These are phyloP conservation scores for Eutrema yunnanense DNA, from an alignment of 345 rosid species.

Conservation along the genomic window DNA sequence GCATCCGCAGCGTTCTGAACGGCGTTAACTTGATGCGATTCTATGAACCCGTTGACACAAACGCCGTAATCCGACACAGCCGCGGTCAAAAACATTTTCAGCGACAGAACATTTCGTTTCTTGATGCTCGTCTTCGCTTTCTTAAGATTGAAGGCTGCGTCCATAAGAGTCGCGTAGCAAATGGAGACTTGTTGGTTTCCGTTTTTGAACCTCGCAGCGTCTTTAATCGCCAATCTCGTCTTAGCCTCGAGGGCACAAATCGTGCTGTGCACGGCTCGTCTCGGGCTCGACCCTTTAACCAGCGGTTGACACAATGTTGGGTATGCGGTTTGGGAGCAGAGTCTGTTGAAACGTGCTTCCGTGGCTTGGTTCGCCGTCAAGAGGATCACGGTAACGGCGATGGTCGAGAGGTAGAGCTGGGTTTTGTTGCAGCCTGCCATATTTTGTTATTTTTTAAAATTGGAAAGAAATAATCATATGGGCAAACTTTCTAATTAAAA, in stretches of 20 bases:
- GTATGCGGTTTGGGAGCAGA: conserved; percentile 23
- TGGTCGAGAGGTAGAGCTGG: not conserved
- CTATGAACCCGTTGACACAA: conserved; percentile 17
- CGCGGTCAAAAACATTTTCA: conserved; percentile 18
- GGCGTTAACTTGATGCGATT: conserved; percentile 14
- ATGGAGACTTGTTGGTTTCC: not conserved
- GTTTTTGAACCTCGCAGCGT: not conserved
- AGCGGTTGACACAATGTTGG: conserved; percentile 18
- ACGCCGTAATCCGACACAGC: conserved; percentile 26
- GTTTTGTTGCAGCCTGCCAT: conserved; percentile 21
- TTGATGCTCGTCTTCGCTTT: conserved; percentile 13
- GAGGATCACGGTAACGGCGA: not conserved
- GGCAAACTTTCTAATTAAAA: not conserved
- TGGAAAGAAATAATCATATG: not conserved
- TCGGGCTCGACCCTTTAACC: conserved; percentile 12
- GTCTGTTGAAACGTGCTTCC: not conserved
- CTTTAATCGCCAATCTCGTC: conserved; percentile 1
- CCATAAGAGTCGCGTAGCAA: conserved; percentile 8
- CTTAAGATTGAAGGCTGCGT: conserved; percentile 15
- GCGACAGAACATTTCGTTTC: not conserved
- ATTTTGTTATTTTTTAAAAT: not conserved
- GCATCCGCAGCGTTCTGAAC: conserved; percentile 22
- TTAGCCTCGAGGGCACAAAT: conserved; percentile 14
- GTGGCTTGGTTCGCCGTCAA: not conserved
- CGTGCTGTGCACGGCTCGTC: conserved; percentile 15